Evolutionary conservation across 177 flowering plant species (phyloP).

Genomic region (Vitis hybrid): DNA sequence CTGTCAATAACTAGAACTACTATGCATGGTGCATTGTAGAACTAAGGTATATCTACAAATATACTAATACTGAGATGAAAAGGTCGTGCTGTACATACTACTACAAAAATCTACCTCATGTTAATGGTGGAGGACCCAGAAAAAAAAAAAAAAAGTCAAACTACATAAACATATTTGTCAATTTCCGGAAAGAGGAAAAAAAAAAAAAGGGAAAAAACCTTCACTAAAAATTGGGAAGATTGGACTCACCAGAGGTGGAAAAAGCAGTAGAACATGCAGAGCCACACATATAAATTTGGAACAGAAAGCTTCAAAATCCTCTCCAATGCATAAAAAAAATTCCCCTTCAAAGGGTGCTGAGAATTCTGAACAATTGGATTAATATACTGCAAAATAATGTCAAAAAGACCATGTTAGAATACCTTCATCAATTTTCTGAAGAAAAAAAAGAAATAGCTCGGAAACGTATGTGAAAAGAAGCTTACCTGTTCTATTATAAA

Average conservation of each 20-base stretch:
- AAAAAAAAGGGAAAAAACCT: slow-evolving; percentile 1
- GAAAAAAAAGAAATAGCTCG: neutral
- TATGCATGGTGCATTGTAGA: too few species aligned
- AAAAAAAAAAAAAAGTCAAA: neutral
- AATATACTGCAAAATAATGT: slow-evolving; percentile 76
- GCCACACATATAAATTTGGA: slow-evolving; percentile 96
- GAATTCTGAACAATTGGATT: slow-evolving; percentile 93
- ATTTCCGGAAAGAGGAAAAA: neutral
- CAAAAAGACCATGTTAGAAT: slow-evolving; percentile 12
- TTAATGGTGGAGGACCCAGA: neutral
- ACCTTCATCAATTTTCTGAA: slow-evolving; percentile 1
- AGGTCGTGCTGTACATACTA: too few species aligned
- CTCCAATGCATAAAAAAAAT: slow-evolving; percentile 80
- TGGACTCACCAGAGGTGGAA: slow-evolving; percentile 89
- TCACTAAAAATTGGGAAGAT: neutral
- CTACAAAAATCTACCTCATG: too few species aligned
- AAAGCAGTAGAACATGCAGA: slow-evolving; percentile 98
- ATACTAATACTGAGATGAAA: too few species aligned
- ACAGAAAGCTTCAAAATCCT: slow-evolving; percentile 95
- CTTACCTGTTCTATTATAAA: slow-evolving; percentile 90
- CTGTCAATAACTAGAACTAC: too few species aligned
- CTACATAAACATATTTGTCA: neutral
- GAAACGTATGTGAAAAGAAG: slow-evolving; percentile 1
- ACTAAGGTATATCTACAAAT: too few species aligned
- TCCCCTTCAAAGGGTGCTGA: slow-evolving; percentile 91